phyloP scores from a whole-genome alignment of 164 flowering plant genomes.

The Malania oleifera region DNA sequence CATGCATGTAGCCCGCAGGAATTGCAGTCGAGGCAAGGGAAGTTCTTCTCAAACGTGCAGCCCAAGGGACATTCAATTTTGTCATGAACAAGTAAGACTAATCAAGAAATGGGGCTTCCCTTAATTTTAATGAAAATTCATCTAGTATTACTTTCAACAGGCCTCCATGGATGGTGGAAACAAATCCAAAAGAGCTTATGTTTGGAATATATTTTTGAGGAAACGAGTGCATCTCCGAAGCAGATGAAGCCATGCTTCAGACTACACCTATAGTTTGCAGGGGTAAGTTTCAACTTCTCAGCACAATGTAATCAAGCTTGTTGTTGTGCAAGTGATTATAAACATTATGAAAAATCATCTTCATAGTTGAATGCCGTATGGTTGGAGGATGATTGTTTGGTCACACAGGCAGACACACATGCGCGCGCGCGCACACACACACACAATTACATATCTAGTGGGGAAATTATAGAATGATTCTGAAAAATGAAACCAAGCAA shows the following conservation, averaged over 20 bases:
- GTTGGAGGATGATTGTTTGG: too few relatives aligned
- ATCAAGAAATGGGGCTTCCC: neutral
- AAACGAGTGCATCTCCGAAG: neutral
- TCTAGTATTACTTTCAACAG: constrained; percentile 27
- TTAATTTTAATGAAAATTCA: neutral
- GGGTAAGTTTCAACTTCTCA: neutral
- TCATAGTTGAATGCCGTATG: too few relatives aligned
- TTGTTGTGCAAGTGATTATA: too few relatives aligned
- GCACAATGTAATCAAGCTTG: too few relatives aligned
- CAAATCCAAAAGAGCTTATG: constrained; percentile 73
- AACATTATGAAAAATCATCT: too few relatives aligned
- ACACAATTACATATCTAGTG: too few relatives aligned
- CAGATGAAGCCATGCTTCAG: neutral
- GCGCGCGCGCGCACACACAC: too few relatives aligned
- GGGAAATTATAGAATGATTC: too few relatives aligned
- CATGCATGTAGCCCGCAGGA: constrained; percentile 67
- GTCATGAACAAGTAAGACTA: constrained; percentile 76
- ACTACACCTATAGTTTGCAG: neutral
- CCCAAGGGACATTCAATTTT: constrained; percentile 84
- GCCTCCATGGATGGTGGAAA: constrained; percentile 97
- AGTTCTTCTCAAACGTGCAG: constrained; percentile 71
- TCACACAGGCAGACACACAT: too few relatives aligned
- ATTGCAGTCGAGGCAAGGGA: constrained; percentile 82
- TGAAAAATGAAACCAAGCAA: too few relatives aligned
- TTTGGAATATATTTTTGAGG: constrained; percentile 71